phyloP scores from a whole-genome alignment of 2,329 filamentous ascomycete genomes.

The Paraconiothyrium brasiliense region DNA sequence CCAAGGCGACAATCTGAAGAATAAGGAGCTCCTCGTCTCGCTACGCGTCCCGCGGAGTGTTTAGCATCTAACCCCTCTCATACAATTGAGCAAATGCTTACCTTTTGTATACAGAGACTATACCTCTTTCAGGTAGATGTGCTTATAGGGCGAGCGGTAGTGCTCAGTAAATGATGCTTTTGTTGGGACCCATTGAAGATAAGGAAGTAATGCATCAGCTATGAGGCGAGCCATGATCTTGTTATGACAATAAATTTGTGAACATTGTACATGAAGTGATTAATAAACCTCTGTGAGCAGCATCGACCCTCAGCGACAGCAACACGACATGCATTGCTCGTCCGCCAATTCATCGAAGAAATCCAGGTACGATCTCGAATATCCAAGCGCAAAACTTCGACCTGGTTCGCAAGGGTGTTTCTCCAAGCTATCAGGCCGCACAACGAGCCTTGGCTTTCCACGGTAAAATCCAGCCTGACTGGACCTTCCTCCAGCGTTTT shows the following conservation, averaged over 20 bases:
- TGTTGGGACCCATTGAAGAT: not conserved
- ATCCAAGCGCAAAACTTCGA: not conserved
- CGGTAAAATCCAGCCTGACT: not conserved
- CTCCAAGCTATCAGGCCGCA: not conserved
- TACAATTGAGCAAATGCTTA: not conserved
- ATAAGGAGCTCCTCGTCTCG: not conserved
- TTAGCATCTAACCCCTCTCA: not conserved
- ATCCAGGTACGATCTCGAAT: not conserved
- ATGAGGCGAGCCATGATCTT: not conserved
- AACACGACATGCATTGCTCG: constrained; percentile 1
- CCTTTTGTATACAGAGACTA: not conserved
- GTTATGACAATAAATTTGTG: not conserved
- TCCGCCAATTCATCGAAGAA: not conserved
- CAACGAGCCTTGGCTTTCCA: not conserved
- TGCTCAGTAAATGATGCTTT: not conserved
- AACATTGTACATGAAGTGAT: not conserved
- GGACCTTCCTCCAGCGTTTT: not conserved
- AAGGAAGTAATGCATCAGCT: not conserved
- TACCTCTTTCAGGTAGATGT: not conserved
- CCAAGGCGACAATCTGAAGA: not conserved
- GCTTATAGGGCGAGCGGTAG: not conserved
- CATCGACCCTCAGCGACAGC: not conserved
- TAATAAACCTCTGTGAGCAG: not conserved
- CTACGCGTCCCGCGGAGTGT: not conserved
- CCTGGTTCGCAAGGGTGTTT: not conserved